Conservation (phyloP, 2,329 filamentous ascomycete genomes). For the Pseudogymnoascus sp. region DNA sequence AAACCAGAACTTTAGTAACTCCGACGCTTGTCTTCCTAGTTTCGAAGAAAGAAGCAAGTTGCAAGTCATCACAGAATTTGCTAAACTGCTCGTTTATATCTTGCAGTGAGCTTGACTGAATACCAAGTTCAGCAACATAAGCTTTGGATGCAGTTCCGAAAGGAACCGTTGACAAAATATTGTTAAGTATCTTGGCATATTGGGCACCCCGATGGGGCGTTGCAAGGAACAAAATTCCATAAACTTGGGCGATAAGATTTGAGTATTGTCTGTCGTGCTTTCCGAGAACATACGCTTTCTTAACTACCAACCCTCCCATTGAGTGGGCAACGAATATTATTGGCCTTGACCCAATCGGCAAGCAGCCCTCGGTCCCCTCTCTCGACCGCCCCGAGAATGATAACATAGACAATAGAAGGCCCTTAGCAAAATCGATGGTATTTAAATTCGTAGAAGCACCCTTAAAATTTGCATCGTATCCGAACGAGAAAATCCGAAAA, state of each 20-base stretch:
- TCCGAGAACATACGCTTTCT: constrained; percentile 31
- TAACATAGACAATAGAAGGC: constrained; percentile 22
- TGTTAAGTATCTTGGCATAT: constrained; percentile 24
- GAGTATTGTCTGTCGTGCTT: constrained; percentile 20
- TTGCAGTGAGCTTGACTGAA: constrained; percentile 30
- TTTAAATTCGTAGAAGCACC: constrained; percentile 2
- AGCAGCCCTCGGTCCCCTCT: constrained; percentile 1
- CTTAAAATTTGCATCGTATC: constrained; percentile 26
- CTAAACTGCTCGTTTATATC: constrained; percentile 40
- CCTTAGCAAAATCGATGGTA: constrained; percentile 27
- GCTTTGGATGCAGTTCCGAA: constrained; percentile 21
- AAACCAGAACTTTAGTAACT: constrained; percentile 16
- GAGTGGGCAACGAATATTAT: constrained; percentile 33
- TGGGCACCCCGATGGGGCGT: constrained; percentile 34
- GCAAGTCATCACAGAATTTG: background rate
- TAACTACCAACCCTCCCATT: constrained; percentile 34
- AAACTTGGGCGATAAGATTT: constrained; percentile 21
- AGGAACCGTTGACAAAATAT: constrained; percentile 17
- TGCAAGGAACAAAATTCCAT: constrained; percentile 32
- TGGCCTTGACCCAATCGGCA: background rate
- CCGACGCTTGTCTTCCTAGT: constrained; percentile 28
- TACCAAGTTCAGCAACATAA: constrained; percentile 34
- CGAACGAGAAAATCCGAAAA: constrained; percentile 31
- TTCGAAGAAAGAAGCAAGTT: constrained; percentile 38
- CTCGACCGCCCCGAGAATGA: constrained; percentile 2